Base-by-base conservation (phyloP, 2,329 filamentous ascomycete genomes). In the Microdochium paspali region DNA sequence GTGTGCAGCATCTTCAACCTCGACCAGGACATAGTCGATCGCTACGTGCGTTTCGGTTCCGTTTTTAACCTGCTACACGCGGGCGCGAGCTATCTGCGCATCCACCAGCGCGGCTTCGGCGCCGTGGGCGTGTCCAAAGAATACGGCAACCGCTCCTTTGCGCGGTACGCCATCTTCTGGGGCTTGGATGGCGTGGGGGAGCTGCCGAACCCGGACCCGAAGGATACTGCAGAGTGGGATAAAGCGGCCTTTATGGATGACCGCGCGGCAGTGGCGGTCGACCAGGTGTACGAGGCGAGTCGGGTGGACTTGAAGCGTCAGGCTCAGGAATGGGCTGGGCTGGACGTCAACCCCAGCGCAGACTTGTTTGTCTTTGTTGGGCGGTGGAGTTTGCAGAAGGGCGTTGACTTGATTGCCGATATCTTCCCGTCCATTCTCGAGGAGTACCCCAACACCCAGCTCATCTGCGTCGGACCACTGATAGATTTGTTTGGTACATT, bases 91-190 rank as follows among this genome's bases (percentile, higher is more conserved):
- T 83, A 84, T 53, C 70, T 85, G 10, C 76, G 82, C 49, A 68
- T 84, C 20, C 80, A 84, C 54, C 82, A 85, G 55, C 76, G 80
- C 54, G 82, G 82, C 2, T 84, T 82, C 48, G 82, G 82, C 47
- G 80, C 81, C 13, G 81, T 84, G 26, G 82, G 81, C 54, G 81
- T 85, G 1, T 82, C 77, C 2, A 80, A 79, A 54, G 85, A 85
- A 60, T 85, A 85, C 53, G 81, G 81, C 15, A 80, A 82, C 57
- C 76, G 81, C 18, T 80, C 79, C 2, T 81, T 78, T 58, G 79
- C 80, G 44, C 71, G 81, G 42, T 85, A 84, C 58, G 81, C 81
- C 2, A 84, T 85, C 50, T 84, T 85, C 64, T 85, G 82, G 82
- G 78, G 79, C 47, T 61, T 84, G 47, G 75, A 76, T 54, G 76